Evolutionary conservation across 225 moss, liverwort and hornwort species (phyloP).

Genomic region (Neckera pumila): DNA sequence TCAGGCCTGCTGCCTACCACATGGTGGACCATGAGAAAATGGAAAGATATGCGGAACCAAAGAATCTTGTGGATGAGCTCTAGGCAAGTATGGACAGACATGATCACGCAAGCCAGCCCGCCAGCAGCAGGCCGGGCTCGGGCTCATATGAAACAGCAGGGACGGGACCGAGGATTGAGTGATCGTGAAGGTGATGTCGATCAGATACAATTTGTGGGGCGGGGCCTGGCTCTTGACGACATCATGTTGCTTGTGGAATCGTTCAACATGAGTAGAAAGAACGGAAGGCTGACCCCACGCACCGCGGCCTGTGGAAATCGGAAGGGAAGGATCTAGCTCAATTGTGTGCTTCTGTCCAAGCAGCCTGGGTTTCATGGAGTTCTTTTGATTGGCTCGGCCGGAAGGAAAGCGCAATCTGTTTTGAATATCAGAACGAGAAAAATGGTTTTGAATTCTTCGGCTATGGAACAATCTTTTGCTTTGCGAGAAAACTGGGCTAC

Average conservation of each 20-base stretch:
- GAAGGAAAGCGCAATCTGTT: neutral
- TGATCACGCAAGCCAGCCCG: neutral
- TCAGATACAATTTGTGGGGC: neutral
- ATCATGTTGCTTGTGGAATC: neutral
- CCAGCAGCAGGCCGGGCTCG: neutral
- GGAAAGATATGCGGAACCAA: neutral
- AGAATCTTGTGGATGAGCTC: neutral
- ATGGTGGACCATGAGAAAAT: neutral
- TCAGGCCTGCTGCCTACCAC: neutral
- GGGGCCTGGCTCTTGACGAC: neutral
- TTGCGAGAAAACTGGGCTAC: too few relatives aligned
- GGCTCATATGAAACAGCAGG: neutral
- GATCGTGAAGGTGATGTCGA: neutral
- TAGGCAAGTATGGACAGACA: neutral
- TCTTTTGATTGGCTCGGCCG: neutral
- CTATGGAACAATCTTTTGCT: neutral
- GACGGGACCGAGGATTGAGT: neutral
- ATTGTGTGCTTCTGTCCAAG: neutral
- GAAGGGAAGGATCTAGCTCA: neutral
- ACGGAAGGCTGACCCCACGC: neutral
- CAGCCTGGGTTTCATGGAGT: neutral
- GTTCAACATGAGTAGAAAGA: neutral
- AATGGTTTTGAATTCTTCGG: neutral
- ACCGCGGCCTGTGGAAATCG: neutral
- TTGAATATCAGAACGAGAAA: neutral